Evolutionary conservation across 2,329 filamentous ascomycete species (phyloP), one percentile per base, ranked within the genome.

Genomic region (Aspergillus tanneri): DNA sequence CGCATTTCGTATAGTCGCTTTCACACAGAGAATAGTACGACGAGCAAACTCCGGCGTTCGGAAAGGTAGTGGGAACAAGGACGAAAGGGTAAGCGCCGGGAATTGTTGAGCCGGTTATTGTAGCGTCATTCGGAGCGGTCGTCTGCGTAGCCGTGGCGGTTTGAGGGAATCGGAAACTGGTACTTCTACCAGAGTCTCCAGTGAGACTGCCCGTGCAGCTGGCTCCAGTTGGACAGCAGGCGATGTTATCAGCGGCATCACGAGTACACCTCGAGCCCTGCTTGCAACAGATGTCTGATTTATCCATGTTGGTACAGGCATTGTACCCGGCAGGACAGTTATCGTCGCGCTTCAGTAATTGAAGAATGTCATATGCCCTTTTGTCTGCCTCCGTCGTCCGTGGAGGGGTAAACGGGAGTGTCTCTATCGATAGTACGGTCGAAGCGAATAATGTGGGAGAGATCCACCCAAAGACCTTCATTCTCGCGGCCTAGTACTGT

Each of bases 221-320:
- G 11, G 77, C 77, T 42, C 78, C 76, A 21, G 67, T 72, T 0
- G 81, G 81, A 66, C 82, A 85, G 71, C 82, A 85, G 19, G 81
- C 82, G 45, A 84, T 77, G 52, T 83, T 73, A 45, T 80, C 74
- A 28, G 74, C 77, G 32, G 67, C 66, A 64, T 85, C 82, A 42
- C 75, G 72, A 34, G 77, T 75, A 68, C 82, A 85, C 47, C 74
- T 71, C 18, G 79, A 75, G 40, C 71, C 72, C 32, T 69, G 66
- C 25, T 69, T 69, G 65, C 82, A 85, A 72, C 82, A 85, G 46
- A 81, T 72, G 30, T 72, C 72, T 2, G 77, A 67, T 4, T 77
- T 77, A 44, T 76, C 77, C 30, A 82, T 63, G 50, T 73, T 72
- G 24, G 70, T 68, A 66, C 82, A 85, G 35, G 72, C 68, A 48